These are phyloP conservation scores for Neurospora pannonica DNA, from an alignment of 495 filamentous ascomycete genomes.

Conservation along the genomic window DNA sequence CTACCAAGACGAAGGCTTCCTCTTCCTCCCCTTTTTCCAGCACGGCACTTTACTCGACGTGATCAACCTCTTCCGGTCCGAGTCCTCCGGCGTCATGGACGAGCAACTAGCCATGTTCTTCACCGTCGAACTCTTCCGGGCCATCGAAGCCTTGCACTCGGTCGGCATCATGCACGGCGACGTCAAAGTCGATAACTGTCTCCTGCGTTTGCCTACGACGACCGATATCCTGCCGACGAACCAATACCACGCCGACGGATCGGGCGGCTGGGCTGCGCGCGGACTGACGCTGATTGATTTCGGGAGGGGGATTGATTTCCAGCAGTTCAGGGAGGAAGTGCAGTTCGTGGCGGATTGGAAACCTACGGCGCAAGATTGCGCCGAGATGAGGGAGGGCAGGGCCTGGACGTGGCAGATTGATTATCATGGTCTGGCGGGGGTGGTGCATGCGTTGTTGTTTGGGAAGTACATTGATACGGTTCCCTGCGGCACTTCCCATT, in stretches of 20 bases:
- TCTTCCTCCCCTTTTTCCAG: slow-evolving; percentile 77
- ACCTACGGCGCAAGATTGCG: slow-evolving; percentile 71
- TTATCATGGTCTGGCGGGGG: slow-evolving; percentile 83
- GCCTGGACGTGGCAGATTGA: slow-evolving; percentile 97
- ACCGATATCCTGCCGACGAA: slow-evolving; percentile 25
- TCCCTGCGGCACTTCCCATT: slow-evolving; percentile 19
- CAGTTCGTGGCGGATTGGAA: slow-evolving; percentile 95
- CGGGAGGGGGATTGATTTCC: slow-evolving; percentile 90
- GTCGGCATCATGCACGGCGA: slow-evolving; percentile 83
- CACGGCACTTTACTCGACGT: slow-evolving; percentile 91
- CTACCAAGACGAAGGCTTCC: slow-evolving; percentile 71
- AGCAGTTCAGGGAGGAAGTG: slow-evolving; percentile 62
- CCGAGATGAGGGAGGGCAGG: slow-evolving; percentile 87
- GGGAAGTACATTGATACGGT: slow-evolving; percentile 88
- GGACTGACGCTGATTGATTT: slow-evolving; percentile 89
- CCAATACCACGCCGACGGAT: slow-evolving; percentile 61
- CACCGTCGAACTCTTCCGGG: slow-evolving; percentile 80
- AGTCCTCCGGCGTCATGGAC: slow-evolving; percentile 66
- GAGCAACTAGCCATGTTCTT: slow-evolving; percentile 92
- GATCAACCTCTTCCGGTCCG: slow-evolving; percentile 72
- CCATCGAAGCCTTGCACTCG: slow-evolving; percentile 75
- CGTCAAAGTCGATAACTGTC: slow-evolving; percentile 89
- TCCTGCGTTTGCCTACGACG: slow-evolving; percentile 66
- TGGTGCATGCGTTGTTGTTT: slow-evolving; percentile 78
- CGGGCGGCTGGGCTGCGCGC: slow-evolving; percentile 68